Base-by-base conservation (phyloP, 371 early-diverging fungal species). In the Rhizopus delemar region DNA sequence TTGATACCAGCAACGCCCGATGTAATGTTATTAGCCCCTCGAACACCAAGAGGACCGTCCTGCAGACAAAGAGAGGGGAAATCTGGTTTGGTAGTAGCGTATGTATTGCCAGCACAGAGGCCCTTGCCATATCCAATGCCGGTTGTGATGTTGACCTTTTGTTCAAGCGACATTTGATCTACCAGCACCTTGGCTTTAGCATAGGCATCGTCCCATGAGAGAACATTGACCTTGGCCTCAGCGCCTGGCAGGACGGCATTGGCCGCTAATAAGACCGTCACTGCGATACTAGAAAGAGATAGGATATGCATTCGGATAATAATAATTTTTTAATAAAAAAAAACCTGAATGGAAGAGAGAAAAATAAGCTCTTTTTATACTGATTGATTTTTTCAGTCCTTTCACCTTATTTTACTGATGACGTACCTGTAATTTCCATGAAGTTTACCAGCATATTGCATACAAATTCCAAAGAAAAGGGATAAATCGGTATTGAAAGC, bases 1-100 rank as follows among this genome's bases (percentile, higher is more conserved):
- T 77, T 84, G 46, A 82, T 69, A 29, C 73, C 75, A 13, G 80
- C 48, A n/a, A 82, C 75, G 53, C 84, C 82, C 6, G 76, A 73
- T 15, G 81, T 72, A 29, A 66, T 68, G 38, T 73, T 65, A 48
- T 57, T 39, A 13, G 69, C 74, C n/a, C 52, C 73, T 33, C 79
- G 78, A n/a, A 80, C 59, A 45, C 85, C 86, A 12, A 75, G 53
- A 16, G 83, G 84, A 28, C 70, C 61, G 68, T 84, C 81, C 59
- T 77, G 83, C 36, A 86, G 56, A 57, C 86, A 86, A n/a, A 84
- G 67, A 9, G 81, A 77, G 41, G 78, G 78, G 59, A 83, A 86
- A 48, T 74, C 60, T 41, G 83, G 79, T 6, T 68, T 60, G 12
- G 51, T 53, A 12, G 66, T 46, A 2, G 69, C n/a, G 13, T 43